Percentiles rank a stretch among this genome's conserved stretches.
These are phyloP conservation scores for Annona cherimola DNA, from an alignment of 164 flowering plant genomes.

Conservation along the genomic window DNA sequence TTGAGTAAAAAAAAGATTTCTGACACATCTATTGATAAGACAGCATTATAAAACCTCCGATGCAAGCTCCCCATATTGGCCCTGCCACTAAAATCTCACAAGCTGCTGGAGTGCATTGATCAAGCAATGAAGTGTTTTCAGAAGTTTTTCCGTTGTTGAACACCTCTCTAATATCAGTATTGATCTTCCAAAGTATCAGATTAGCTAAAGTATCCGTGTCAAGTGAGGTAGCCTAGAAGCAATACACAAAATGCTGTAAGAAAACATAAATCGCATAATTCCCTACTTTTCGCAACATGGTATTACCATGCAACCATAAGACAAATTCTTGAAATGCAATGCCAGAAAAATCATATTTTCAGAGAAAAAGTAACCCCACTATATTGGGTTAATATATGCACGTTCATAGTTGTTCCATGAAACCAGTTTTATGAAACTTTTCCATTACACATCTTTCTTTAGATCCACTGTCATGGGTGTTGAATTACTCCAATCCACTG, in stretches of 20 bases:
- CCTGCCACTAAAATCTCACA: slow-evolving; percentile 23
- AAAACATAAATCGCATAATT: not conserved
- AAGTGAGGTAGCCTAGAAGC: not conserved
- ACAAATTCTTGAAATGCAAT: not conserved
- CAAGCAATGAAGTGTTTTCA: not conserved
- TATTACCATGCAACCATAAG: not conserved
- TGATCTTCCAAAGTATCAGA: not conserved
- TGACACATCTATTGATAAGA: not conserved
- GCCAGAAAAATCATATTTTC: no score
- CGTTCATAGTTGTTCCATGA: no score
- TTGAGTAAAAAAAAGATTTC: not conserved
- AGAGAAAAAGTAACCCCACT: no score
- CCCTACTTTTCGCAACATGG: not conserved
- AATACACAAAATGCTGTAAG: not conserved
- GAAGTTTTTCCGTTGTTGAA: slow-evolving; percentile 12
- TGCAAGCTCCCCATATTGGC: slow-evolving; percentile 38
- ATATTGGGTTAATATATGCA: no score
- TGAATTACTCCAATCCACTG: no score
- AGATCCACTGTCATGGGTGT: no score
- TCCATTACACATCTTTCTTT: no score
- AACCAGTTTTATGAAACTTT: no score
- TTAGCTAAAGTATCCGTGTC: not conserved
- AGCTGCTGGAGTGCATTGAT: slow-evolving; percentile 12
- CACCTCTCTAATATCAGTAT: slow-evolving; percentile 6
- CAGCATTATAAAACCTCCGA: slow-evolving; percentile 40